A percentile compares a stretch with the other conserved stretches of the same genome.
Evolutionary conservation across 148 eudicot genomes (phyloP).

Genomic region (Spergularia marina): DNA sequence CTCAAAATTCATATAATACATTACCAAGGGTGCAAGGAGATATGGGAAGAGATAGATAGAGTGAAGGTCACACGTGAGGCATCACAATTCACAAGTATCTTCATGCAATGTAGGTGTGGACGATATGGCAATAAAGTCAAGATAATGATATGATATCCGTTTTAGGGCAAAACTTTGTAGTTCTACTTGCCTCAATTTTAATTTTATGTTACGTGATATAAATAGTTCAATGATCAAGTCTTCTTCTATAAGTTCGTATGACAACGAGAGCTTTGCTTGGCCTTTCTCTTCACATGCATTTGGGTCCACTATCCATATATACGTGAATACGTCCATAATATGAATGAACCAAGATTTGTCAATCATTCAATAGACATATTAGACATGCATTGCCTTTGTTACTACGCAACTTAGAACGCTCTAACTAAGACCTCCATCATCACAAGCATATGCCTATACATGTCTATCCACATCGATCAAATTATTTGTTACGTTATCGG

Average conservation of each 20-base stretch:
- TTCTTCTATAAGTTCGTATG: neutral
- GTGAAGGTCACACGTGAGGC: constrained; percentile 24
- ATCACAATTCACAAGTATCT: constrained; percentile 33
- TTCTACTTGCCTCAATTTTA: neutral
- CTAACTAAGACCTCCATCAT: too few relatives aligned
- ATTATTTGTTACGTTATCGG: too few relatives aligned
- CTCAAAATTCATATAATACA: too few relatives aligned
- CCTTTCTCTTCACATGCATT: constrained; percentile 24
- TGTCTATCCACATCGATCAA: too few relatives aligned
- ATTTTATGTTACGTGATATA: too few relatives aligned
- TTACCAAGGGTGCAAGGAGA: neutral
- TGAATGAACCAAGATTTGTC: neutral
- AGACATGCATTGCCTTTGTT: too few relatives aligned
- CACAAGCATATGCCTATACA: too few relatives aligned
- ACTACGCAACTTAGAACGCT: too few relatives aligned
- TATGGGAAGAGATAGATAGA: neutral
- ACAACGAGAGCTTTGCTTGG: neutral
- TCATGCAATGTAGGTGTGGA: constrained; percentile 27
- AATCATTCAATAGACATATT: neutral
- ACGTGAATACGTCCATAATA: constrained; percentile 1
- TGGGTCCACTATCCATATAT: constrained; percentile 23
- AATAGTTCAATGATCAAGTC: neutral
- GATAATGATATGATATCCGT: constrained; percentile 14
- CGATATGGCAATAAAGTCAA: constrained; percentile 14
- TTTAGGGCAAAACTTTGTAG: neutral